Evolutionary conservation across 768 basidiomycete genomes (phyloP), one percentile per base, ranked within the genome.

Genomic region (Sporobolomyces phaffii): DNA sequence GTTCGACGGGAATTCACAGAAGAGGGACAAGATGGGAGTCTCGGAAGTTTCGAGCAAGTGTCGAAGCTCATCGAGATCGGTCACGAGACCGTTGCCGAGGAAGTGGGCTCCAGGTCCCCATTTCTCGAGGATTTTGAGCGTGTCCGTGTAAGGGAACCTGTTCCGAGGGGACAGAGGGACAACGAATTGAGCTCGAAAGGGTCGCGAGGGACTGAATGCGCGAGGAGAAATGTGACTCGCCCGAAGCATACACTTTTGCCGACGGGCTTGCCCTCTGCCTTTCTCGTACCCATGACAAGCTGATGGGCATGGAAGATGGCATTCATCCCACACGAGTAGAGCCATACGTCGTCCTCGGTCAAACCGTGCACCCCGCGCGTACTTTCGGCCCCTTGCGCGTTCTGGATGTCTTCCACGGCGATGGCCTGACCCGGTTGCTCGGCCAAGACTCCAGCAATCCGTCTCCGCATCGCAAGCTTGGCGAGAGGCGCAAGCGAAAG

Each of bases 81-180:
- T 77, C 62, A 90, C 86, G 11, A 86, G 77, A 0, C 93, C 93
- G 66, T 84, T 80, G 9, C 91, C 93, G 49, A 90, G 82, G 80
- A 97, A 93, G 76, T 91, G 82, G 70, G 86, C 90, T 2, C 94
- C 94, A 4, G 89, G 90, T 1, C 94, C 94, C 91, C 92, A 98
- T 78, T 99, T 97, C 73, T 92, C 81, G 2, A 98, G 81, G 44
- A 93, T 84, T 77, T 97, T 97, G 64, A 94, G 83, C 7, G 94
- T 97, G 75, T 98, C 94, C 13, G 86, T 90, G 77, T 97, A 99
- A 0, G 92, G 87, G 78, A 97, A 99, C 20, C 93, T 96, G 70
- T 8, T n/a, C n/a, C n/a, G n/a, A n/a, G 28, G 13, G 18, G 29
- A 50, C 10, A 49, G 17, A 43, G 26, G 18, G 20, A 33, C 38